Conservation (phyloP, 2,329 filamentous ascomycete species). For the Apiospora hydei region DNA sequence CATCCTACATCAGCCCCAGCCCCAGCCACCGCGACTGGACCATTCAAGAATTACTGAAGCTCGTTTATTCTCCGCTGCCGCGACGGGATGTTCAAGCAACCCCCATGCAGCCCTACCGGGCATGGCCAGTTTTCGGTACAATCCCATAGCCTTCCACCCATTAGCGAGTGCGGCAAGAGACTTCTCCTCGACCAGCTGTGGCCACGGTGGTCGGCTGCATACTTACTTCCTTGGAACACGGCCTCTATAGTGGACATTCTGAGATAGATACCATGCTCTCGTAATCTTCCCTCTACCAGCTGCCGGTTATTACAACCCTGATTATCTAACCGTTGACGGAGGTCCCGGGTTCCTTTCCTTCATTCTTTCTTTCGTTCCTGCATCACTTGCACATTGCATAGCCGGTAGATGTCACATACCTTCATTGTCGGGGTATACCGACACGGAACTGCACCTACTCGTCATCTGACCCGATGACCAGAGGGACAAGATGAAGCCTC, state of each 20-base stretch:
- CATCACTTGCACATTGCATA: background rate
- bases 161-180: no score
- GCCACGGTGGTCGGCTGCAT: background rate
- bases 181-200: no score
- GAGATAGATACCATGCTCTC: background rate
- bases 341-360: background rate
- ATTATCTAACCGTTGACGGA: background rate
- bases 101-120: background rate
- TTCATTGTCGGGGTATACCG: background rate
- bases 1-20: constrained; percentile 17
- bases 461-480: background rate
- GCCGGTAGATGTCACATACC: background rate
- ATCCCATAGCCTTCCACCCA: no score
- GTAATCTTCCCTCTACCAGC: background rate
- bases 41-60: background rate
- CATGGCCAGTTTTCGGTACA: no score
- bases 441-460: background rate
- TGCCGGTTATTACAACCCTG: background rate
- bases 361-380: background rate
- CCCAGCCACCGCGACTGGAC: background rate
- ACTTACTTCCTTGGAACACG: background rate
- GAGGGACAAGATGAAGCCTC: background rate
- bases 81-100: background rate
- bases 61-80: no score
- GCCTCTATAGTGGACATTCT: background rate